Percentiles rank a stretch among this genome's conserved stretches.
Conservation (phyloP, 2,329 filamentous ascomycete genomes). For the Aspergillus quadricinctus region DNA sequence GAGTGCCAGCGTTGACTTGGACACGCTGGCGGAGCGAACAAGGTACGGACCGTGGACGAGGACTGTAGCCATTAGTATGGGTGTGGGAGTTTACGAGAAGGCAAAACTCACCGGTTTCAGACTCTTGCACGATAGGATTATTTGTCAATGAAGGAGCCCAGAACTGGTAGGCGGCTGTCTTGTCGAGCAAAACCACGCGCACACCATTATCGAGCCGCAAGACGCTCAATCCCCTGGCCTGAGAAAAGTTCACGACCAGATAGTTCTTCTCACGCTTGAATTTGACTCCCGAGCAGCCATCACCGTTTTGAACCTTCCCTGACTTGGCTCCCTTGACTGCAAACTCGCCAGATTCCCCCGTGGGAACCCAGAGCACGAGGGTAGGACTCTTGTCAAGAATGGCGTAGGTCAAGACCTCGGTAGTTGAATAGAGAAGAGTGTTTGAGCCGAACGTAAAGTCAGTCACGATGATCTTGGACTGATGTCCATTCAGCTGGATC, state of each 20-base stretch:
- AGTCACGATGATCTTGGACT: constrained; percentile 59
- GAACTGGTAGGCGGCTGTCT: constrained; percentile 52
- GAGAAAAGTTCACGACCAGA: constrained; percentile 47
- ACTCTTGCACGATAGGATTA: constrained; percentile 43
- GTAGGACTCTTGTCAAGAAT: constrained; percentile 44
- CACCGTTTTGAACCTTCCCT: constrained; percentile 36
- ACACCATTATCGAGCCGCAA: constrained; percentile 47
- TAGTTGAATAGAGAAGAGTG: constrained; percentile 52
- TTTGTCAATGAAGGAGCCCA: constrained; percentile 51
- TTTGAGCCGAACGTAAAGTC: constrained; percentile 54
- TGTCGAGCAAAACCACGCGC: constrained; percentile 51
- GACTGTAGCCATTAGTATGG: constrained; percentile 29
- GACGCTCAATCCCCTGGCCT: constrained; percentile 46
- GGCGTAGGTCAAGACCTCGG: constrained; percentile 52
- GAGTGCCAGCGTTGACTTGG: constrained; percentile 37
- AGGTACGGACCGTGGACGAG: constrained; percentile 52
- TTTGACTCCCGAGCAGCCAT: constrained; percentile 40
- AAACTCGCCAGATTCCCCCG: constrained; percentile 54
- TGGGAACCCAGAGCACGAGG: constrained; percentile 52
- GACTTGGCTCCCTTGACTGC: constrained; percentile 39
- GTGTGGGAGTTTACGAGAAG: not conserved
- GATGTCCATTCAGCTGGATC: constrained; percentile 56
- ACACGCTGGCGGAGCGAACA: constrained; percentile 44
- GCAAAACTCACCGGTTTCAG: constrained; percentile 42
- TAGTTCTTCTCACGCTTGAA: constrained; percentile 39